Conservation (phyloP, 2,329 filamentous ascomycete genomes). For the Talaromyces rugulosus region DNA sequence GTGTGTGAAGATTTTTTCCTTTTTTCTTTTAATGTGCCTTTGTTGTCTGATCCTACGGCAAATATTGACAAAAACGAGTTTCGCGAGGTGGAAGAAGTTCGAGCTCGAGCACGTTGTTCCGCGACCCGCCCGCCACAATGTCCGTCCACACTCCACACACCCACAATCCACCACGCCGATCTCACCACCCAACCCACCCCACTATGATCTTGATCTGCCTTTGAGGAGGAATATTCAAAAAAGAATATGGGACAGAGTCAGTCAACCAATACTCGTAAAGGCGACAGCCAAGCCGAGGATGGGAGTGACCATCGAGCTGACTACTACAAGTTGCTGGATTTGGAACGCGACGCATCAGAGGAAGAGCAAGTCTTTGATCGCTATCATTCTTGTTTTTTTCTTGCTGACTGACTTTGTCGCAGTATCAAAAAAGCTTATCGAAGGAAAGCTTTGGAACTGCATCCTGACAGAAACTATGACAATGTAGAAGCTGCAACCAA, state of each 20-base stretch:
- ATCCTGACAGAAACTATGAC: conserved; percentile 89
- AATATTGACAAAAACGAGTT: not conserved
- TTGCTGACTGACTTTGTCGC: conserved; percentile 1
- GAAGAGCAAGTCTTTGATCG: conserved; percentile 63
- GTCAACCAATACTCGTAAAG: conserved; percentile 29
- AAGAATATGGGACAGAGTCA: conserved; percentile 41
- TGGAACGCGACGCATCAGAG: conserved; percentile 69
- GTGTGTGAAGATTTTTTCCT: not conserved
- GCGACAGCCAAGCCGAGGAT: conserved; percentile 16
- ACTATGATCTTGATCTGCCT: not conserved
- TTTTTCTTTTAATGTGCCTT: not conserved
- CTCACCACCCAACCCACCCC: not conserved
- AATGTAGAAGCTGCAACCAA: conserved; percentile 78
- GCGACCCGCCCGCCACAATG: not conserved
- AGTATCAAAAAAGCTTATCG: conserved; percentile 94
- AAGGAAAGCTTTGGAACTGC: conserved; percentile 82
- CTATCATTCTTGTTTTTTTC: not conserved
- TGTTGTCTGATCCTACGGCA: not conserved
- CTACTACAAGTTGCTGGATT: conserved; percentile 72
- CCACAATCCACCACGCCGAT: not conserved
- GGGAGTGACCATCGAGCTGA: conserved; percentile 29
- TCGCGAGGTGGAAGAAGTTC: not conserved
- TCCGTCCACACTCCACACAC: not conserved
- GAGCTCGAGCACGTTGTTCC: not conserved
- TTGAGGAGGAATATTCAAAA: not conserved